phyloP scores from a whole-genome alignment of 2,329 filamentous ascomycete genomes.

The Periconia sp. region DNA sequence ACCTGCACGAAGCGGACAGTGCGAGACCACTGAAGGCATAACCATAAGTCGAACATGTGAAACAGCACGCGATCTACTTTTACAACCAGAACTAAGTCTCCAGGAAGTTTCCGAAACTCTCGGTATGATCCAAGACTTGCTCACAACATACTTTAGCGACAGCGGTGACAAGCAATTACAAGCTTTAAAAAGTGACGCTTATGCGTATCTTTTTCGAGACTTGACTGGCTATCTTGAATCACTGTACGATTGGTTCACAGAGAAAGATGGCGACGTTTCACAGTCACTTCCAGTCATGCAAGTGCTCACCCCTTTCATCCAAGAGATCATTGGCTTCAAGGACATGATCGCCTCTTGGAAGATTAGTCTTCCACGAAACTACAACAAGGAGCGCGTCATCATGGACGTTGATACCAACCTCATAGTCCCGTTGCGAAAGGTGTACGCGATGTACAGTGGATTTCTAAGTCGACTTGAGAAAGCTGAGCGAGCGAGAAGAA shows the following conservation, averaged over 20 bases:
- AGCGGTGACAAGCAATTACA: slow-evolving; percentile 9
- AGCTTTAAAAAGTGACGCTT: slow-evolving; percentile 35
- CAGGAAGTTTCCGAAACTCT: slow-evolving; percentile 14
- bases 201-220: slow-evolving; percentile 29
- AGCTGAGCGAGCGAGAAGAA: slow-evolving; percentile 9
- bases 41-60: slow-evolving; percentile 21
- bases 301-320: slow-evolving; percentile 21
- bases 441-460: slow-evolving; percentile 10
- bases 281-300: slow-evolving; percentile 21
- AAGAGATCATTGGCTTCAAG: slow-evolving; percentile 30
- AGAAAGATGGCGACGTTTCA: slow-evolving; percentile 6
- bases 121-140: slow-evolving; percentile 11
- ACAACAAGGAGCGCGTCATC: slow-evolving; percentile 26
- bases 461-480: slow-evolving; percentile 13
- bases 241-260: slow-evolving; percentile 22
- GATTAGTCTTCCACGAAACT: slow-evolving; percentile 17
- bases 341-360: slow-evolving; percentile 29
- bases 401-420: slow-evolving; percentile 28
- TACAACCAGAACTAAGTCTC: slow-evolving; percentile 8
- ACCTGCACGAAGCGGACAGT: slow-evolving; percentile 20
- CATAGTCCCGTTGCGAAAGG: slow-evolving; percentile 31
- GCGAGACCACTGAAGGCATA: slow-evolving; percentile 20
- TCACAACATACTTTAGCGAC: slow-evolving; percentile 7
- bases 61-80: slow-evolving; percentile 4
- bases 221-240: slow-evolving; percentile 21